These are phyloP conservation scores for Solanum appendiculatum DNA, from an alignment of 257 asterid species.

Conservation along the genomic window DNA sequence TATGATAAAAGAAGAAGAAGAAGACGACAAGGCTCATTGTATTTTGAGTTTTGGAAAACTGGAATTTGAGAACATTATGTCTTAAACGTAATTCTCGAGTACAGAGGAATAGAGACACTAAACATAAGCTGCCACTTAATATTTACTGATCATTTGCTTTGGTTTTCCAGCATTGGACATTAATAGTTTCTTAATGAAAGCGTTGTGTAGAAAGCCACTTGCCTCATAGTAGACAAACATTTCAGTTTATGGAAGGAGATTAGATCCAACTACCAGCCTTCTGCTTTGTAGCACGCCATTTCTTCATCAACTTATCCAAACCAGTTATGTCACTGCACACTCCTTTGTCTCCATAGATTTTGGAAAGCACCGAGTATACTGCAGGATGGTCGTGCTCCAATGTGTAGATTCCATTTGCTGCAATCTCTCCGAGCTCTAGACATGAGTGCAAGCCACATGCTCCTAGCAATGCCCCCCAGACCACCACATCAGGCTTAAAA, in stretches of 20 bases:
- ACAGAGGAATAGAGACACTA: background rate
- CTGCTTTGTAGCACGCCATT: background rate
- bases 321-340: background rate
- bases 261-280: slow-evolving; percentile 2
- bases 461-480: background rate
- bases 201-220: background rate
- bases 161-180: background rate
- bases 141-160: background rate
- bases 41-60: background rate
- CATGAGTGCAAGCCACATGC: background rate
- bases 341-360: background rate
- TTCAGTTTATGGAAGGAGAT: background rate
- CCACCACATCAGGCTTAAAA: background rate
- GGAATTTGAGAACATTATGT: background rate
- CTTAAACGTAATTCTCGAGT: background rate
- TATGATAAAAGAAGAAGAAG: background rate
- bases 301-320: background rate
- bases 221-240: background rate
- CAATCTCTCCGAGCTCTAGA: background rate
- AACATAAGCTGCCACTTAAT: background rate
- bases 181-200: background rate
- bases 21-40: too few species aligned
- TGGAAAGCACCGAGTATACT: background rate
- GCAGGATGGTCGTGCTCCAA: background rate
- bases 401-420: background rate